Conservation (phyloP, 345 rosid species). For the Isatis tinctoria region DNA sequence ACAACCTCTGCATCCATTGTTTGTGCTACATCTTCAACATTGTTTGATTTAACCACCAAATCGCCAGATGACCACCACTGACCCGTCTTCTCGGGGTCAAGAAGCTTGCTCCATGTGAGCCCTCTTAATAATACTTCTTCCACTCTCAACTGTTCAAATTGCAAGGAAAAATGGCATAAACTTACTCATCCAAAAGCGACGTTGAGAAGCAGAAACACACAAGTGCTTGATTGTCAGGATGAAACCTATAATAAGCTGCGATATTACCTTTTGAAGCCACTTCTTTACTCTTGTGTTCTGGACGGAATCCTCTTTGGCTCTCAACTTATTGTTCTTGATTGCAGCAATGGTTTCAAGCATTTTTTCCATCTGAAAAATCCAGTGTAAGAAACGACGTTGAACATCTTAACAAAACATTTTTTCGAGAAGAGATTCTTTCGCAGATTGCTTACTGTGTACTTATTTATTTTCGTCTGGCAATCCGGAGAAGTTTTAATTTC, state of each 20-base stretch:
- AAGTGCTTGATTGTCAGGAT: neutral
- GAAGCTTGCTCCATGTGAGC: conserved; percentile 84
- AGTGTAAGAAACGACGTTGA: neutral
- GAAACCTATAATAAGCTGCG: neutral
- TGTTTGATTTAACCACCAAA: conserved; percentile 32
- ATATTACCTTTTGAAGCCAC: conserved; percentile 88
- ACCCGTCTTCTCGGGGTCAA: conserved; percentile 84
- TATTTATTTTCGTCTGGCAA: conserved; percentile 38
- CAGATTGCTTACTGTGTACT: conserved; percentile 52
- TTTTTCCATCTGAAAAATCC: conserved; percentile 71
- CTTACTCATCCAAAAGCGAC: neutral
- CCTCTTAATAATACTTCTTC: conserved; percentile 72
- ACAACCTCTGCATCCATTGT: conserved; percentile 77
- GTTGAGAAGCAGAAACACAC: neutral
- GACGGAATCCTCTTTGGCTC: conserved; percentile 61
- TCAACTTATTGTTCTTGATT: conserved; percentile 86
- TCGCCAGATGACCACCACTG: conserved; percentile 94
- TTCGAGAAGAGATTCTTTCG: neutral
- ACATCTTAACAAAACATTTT: neutral
- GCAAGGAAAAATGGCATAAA: neutral
- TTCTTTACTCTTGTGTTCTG: conserved; percentile 76
- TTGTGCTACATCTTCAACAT: conserved; percentile 62
- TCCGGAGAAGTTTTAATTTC: conserved; percentile 59
- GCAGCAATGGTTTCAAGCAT: conserved; percentile 92
- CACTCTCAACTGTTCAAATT: conserved; percentile 51